A percentile compares a stretch with the other conserved stretches of the same genome.
Conservation (phyloP, 2,329 filamentous ascomycete species). For the Albophoma yamanashiensis region DNA sequence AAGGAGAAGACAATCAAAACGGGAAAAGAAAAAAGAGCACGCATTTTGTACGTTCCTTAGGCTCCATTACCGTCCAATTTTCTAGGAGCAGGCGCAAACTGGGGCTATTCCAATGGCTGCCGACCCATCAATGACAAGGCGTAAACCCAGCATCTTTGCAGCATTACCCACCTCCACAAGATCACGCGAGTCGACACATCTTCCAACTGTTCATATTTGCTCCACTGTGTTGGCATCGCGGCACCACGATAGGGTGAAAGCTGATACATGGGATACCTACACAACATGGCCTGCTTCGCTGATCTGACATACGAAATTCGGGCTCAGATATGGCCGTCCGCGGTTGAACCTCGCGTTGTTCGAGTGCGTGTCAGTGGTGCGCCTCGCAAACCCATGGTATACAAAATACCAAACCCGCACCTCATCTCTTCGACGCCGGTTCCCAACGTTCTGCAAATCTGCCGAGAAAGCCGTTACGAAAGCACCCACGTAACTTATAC, state of each 20-base stretch:
- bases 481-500: not conserved
- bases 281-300: not conserved
- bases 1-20: not conserved
- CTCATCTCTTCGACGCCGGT: not conserved
- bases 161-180: not conserved
- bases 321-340: not conserved
- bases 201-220: not conserved
- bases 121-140: too few relatives aligned
- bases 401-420: not conserved
- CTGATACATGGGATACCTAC: not conserved
- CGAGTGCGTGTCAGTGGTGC: not conserved
- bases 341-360: not conserved
- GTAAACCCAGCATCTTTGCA: not conserved
- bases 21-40: not conserved
- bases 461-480: not conserved
- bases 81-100: too few relatives aligned
- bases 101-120: too few relatives aligned
- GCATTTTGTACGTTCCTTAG: not conserved
- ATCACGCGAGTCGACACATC: not conserved
- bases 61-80: too few relatives aligned
- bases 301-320: not conserved
- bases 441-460: not conserved
- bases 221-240: not conserved
- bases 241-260: not conserved
- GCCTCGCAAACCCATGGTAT: rapidly evolving